Evolutionary conservation across 306 rosid genomes (phyloP).

Genomic region (Castanospermum australe): DNA sequence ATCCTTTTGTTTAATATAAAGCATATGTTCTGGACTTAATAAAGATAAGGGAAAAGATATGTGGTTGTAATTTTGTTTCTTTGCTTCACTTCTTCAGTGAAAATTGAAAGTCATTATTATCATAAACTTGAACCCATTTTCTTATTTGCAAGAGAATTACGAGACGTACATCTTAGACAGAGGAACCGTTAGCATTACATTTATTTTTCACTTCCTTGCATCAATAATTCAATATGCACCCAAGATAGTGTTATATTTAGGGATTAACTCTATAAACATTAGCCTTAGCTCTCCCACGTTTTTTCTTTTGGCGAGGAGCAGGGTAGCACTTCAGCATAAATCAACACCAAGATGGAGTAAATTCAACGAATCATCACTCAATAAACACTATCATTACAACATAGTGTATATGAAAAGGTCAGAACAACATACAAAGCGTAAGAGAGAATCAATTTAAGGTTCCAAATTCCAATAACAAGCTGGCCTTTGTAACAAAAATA

Average conservation of each 20-base stretch:
- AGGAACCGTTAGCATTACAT: too few species aligned
- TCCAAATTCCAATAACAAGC: slow-evolving; percentile 18
- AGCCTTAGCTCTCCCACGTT: background rate
- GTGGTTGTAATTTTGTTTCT: too few species aligned
- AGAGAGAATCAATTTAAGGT: slow-evolving; percentile 12
- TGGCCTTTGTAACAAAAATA: slow-evolving; percentile 14
- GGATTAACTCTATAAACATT: too few species aligned
- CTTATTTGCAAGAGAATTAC: too few species aligned
- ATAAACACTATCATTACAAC: slow-evolving; percentile 13
- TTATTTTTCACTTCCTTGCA: background rate
- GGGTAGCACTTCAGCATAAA: background rate
- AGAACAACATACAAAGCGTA: slow-evolving; percentile 11
- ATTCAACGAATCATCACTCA: slow-evolving; percentile 3
- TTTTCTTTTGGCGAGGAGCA: background rate
- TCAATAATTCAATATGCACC: background rate
- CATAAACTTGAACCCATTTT: too few species aligned
- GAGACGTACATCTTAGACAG: too few species aligned
- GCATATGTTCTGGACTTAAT: too few species aligned
- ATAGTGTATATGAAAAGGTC: background rate
- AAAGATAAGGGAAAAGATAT: too few species aligned
- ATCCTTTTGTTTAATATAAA: too few species aligned
- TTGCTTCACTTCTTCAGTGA: too few species aligned
- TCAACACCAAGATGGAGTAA: background rate
- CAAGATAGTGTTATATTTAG: too few species aligned
- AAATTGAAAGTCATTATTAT: too few species aligned